Evolutionary conservation across 208 protist genomes (phyloP).

Genomic region (Trypanosomatidae sp.): DNA sequence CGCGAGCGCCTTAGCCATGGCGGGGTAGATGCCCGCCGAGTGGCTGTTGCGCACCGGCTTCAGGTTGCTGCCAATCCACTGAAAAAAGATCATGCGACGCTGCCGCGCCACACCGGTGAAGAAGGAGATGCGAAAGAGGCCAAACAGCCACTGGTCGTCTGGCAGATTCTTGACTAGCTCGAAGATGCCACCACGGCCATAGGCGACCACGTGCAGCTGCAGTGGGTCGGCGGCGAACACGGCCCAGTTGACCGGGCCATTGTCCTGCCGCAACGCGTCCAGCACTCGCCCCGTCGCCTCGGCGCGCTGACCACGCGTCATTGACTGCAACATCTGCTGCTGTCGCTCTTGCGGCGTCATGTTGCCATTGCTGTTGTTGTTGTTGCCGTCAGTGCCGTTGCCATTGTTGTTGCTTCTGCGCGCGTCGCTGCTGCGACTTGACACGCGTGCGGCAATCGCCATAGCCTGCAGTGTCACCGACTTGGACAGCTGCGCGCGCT

Average conservation of each 20-base stretch:
- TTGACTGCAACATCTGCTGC: conserved; percentile 1
- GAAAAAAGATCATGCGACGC: conserved; percentile 62
- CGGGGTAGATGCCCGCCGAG: conserved; percentile 24
- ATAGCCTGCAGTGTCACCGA: background rate
- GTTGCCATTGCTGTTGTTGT: conserved; percentile 9
- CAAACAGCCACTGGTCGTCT: conserved; percentile 63
- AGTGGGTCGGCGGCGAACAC: conserved; percentile 43
- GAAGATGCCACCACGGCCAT: conserved; percentile 57
- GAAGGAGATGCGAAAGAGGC: conserved; percentile 67
- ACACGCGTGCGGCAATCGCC: background rate
- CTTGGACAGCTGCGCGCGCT: background rate
- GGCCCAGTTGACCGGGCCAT: conserved; percentile 72
- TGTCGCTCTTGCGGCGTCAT: conserved; percentile 1
- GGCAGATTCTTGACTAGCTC: conserved; percentile 64
- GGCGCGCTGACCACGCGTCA: conserved; percentile 7
- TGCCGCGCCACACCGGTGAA: conserved; percentile 14
- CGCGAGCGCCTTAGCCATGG: conserved; percentile 38
- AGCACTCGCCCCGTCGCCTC: conserved; percentile 23
- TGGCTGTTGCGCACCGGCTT: conserved; percentile 16
- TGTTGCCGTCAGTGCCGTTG: background rate
- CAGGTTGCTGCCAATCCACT: conserved; percentile 69
- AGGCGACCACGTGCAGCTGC: conserved; percentile 19
- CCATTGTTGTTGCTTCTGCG: background rate
- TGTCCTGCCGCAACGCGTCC: conserved; percentile 33
- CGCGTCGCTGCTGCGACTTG: conserved; percentile 1